Evolutionary conservation across 2,329 filamentous ascomycete genomes (phyloP).

Genomic region (Sporothrix pseudoabietina): DNA sequence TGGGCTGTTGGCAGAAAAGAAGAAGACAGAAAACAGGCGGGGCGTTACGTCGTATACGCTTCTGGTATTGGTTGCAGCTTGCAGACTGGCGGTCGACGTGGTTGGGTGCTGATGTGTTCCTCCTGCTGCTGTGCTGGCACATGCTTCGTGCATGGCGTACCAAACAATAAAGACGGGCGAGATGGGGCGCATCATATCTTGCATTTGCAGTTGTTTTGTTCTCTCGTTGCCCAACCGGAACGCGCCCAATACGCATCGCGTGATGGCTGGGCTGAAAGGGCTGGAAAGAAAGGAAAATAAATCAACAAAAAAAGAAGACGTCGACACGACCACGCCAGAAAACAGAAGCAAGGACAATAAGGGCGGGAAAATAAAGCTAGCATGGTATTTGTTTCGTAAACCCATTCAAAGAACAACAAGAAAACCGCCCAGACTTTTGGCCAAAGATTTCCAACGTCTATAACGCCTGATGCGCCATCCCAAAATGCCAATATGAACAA

Average conservation of each 20-base stretch:
- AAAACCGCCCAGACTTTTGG: background rate
- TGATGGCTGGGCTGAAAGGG: background rate
- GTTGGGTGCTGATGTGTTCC: conserved; percentile 14
- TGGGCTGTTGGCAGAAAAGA: background rate
- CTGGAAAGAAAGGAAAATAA: too few species aligned
- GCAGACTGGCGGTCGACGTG: conserved; percentile 4
- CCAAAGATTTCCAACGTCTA: background rate
- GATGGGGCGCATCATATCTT: background rate
- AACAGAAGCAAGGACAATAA: background rate
- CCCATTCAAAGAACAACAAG: background rate
- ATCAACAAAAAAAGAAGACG: background rate
- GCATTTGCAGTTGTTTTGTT: background rate
- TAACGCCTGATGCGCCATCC: conserved; percentile 20
- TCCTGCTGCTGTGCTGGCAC: conserved; percentile 5
- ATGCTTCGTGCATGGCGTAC: conserved; percentile 1
- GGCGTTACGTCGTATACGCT: background rate
- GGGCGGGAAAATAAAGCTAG: background rate
- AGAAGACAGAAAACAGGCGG: background rate
- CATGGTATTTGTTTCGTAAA: background rate
- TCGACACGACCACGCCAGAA: background rate
- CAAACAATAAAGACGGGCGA: background rate
- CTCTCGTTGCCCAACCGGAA: conserved; percentile 18
- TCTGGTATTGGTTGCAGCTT: background rate
- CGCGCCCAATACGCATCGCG: conserved; percentile 10
- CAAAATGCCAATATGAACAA: conserved; percentile 4